These are phyloP conservation scores for Daldinia decipiens DNA, from an alignment of 495 filamentous ascomycete genomes.

Conservation along the genomic window DNA sequence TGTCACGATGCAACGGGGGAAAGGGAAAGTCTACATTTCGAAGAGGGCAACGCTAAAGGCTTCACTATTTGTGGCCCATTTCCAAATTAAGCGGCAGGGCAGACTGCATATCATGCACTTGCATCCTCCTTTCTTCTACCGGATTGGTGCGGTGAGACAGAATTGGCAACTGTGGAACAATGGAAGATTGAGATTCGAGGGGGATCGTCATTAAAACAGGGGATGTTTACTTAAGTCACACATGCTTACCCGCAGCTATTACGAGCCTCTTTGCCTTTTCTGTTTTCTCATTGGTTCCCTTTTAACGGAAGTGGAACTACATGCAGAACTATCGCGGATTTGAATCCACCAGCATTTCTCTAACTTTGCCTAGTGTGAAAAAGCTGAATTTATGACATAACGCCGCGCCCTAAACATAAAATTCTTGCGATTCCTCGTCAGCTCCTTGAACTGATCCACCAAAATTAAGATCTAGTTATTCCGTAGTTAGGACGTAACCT, in stretches of 20 bases:
- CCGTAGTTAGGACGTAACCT: neutral
- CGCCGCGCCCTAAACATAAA: neutral
- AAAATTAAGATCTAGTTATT: neutral
- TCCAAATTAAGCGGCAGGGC: conserved; percentile 8
- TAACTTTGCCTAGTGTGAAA: neutral
- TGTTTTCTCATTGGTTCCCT: conserved; percentile 10
- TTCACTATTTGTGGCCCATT: neutral
- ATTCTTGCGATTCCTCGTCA: neutral
- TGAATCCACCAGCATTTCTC: neutral
- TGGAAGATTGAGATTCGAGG: conserved; percentile 20
- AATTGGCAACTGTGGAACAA: conserved; percentile 25
- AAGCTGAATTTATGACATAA: neutral
- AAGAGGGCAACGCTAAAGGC: neutral
- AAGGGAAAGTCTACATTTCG: neutral
- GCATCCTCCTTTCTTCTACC: conserved; percentile 5
- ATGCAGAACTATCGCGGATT: neutral
- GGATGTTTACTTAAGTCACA: conserved; percentile 12
- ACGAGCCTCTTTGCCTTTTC: conserved; percentile 27
- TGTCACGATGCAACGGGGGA: neutral
- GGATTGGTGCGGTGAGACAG: conserved; percentile 28
- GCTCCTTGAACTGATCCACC: neutral
- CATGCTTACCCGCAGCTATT: conserved; percentile 17
- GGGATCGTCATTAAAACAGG: conserved; percentile 16
- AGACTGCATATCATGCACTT: conserved; percentile 5
- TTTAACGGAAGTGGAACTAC: neutral